Base-by-base conservation (phyloP, 2,329 filamentous ascomycete genomes). In the Nemania diffusa region DNA sequence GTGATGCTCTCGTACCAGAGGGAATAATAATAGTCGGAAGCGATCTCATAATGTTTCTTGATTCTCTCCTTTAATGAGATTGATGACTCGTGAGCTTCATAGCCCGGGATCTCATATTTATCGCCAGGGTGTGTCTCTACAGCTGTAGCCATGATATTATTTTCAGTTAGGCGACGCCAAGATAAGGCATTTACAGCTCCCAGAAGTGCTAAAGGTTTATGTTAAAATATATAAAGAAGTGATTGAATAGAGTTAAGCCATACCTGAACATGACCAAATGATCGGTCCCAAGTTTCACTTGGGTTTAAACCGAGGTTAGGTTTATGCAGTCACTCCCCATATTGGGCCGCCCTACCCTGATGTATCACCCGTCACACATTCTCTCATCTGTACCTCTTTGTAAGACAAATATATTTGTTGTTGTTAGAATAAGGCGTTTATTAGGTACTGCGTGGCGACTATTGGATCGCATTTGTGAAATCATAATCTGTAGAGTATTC, bases 11-110 rank as follows among this genome's bases (percentile, higher is more conserved):
- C 73, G 50, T 81, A 88, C 87, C 87, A 89, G 22, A 89, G 79
- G 37, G 83, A 87, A 68, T 88, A 82, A 71, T 90, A 89, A 74
- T 89, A 88, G 72, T 89, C 86, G 59, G 85, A 88, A 27, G 86
- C 84, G 17, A 89, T 81, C 69, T 89, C 86, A 70, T 90, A 89
- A 73, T 89, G 87, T 67, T 83, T 81, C 79, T 86, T 87, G 75
- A 88, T 88, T 62, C 86, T 81, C 67, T 85, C 85, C 74, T 88
- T 88, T 69, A 88, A 78, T 13, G 82, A 72, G 8, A 72, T 67
- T 55, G 59, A 68, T 9, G 75, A 75, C 20, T 61, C 74, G 51
- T 77, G 75, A 1, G 69, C 69, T 57, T 78, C 73, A 51, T 71
- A 71, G 13, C 42, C 62, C 11, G 75, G 76, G 22, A 76, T 73